Percentiles rank a stretch among this genome's conserved stretches.
phyloP scores from a whole-genome alignment of 495 filamentous ascomycete species.

The Penicillium maclennaniae region DNA sequence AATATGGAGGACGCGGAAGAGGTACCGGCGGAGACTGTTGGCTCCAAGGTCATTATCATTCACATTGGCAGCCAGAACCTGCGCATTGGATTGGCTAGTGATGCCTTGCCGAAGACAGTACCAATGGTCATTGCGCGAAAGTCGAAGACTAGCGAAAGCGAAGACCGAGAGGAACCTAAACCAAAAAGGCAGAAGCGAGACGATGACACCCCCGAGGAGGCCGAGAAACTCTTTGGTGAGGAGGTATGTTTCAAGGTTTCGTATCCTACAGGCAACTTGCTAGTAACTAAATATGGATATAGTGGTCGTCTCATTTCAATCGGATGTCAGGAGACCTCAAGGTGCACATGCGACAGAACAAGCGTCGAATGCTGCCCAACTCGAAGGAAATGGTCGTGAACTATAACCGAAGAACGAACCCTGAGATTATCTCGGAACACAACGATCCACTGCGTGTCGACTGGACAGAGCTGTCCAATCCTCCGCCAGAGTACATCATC shows the following conservation, averaged over 20 bases:
- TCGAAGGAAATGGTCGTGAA: slow-evolving; percentile 92
- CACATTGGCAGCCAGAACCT: slow-evolving; percentile 98
- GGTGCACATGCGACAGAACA: slow-evolving; percentile 84
- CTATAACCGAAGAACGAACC: slow-evolving; percentile 76
- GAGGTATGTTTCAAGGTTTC: slow-evolving; percentile 53
- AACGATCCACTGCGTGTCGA: slow-evolving; percentile 91
- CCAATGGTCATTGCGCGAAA: slow-evolving; percentile 89
- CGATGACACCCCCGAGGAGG: slow-evolving; percentile 52
- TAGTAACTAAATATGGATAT: slow-evolving; percentile 17
- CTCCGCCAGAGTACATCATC: slow-evolving; percentile 68
- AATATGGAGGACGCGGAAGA: slow-evolving; percentile 61
- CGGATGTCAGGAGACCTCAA: slow-evolving; percentile 84
- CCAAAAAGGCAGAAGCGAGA: slow-evolving; percentile 83
- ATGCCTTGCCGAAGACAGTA: slow-evolving; percentile 88
- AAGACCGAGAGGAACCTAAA: slow-evolving; percentile 76
- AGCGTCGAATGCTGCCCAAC: slow-evolving; percentile 88
- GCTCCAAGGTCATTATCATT: slow-evolving; percentile 91
- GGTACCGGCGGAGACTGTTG: slow-evolving; percentile 56
- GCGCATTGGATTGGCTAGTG: slow-evolving; percentile 86
- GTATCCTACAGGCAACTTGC: background rate
- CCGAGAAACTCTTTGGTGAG: slow-evolving; percentile 79
- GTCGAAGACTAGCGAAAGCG: slow-evolving; percentile 70
- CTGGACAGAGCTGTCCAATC: slow-evolving; percentile 82
- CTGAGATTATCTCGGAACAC: slow-evolving; percentile 85
- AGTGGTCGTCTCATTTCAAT: slow-evolving; percentile 73